Percentiles rank a stretch among this genome's conserved stretches.
Evolutionary conservation across 2,329 filamentous ascomycete genomes (phyloP).

Genomic region (Cladosporium sp.): DNA sequence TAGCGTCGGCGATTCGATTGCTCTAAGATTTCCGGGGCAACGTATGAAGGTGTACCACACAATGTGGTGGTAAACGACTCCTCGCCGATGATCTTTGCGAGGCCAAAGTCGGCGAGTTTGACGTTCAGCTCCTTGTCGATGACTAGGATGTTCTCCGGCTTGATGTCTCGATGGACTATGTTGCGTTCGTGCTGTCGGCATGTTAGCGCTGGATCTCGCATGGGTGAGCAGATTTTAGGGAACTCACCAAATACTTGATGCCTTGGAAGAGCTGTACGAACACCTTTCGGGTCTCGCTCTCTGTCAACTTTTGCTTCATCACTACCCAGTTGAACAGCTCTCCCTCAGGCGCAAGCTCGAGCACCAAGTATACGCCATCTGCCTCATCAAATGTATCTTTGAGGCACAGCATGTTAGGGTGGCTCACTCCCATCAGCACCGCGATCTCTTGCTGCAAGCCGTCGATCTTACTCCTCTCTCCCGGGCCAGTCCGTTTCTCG

Average conservation of each 20-base stretch:
- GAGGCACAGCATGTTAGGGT: conserved; percentile 87
- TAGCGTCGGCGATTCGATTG: conserved; percentile 81
- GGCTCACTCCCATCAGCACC: conserved; percentile 94
- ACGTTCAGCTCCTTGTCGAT: conserved; percentile 81
- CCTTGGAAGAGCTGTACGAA: conserved; percentile 92
- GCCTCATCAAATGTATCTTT: conserved; percentile 94
- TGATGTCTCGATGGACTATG: conserved; percentile 97
- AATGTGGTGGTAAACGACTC: conserved; percentile 96
- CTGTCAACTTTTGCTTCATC: conserved; percentile 81
- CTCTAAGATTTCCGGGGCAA: conserved; percentile 91
- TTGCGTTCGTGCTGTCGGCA: conserved; percentile 80
- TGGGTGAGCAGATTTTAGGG: not conserved
- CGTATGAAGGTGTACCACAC: conserved; percentile 85
- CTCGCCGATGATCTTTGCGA: conserved; percentile 98
- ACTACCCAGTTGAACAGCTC: conserved; percentile 97
- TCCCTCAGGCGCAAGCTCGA: conserved; percentile 88
- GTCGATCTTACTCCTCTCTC: conserved; percentile 80
- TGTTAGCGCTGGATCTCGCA: not conserved
- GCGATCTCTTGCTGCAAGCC: conserved; percentile 93
- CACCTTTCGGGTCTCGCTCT: conserved; percentile 79
- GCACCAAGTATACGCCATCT: conserved; percentile 84
- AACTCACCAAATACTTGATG: conserved; percentile 85
- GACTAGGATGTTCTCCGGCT: conserved; percentile 92
- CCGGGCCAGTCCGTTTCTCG: conserved; percentile 77
- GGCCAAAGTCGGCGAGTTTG: conserved; percentile 93